Evolutionary conservation across 805 yeast species (phyloP), one percentile per base, ranked within the genome.

Genomic region (Candida xyloterini): DNA sequence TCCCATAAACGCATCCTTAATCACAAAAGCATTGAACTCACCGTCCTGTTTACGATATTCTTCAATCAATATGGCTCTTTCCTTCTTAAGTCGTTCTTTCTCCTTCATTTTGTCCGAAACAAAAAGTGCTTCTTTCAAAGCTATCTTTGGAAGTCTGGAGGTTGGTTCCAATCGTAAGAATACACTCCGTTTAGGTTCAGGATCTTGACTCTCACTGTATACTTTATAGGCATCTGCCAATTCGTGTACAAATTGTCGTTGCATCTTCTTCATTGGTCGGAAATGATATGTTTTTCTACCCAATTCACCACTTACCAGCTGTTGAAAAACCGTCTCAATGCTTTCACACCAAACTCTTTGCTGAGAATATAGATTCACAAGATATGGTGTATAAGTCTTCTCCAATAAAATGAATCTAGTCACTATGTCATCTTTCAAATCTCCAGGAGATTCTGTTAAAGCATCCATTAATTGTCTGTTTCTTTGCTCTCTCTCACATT

Each of bases 121-220:
- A 5, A 57, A 50, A 15, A 70, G 52, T 0, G 75, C 74, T 35
- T 74, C 74, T 21, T 63, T 63, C n/a, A 83, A 60, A 1, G 71
- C 65, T 30, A 70, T 50, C 9, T 55, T 50, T 0, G 88, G 86
- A 2, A 65, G 41, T 8, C 46, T 52, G 0, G 67, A 56, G 1
- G 40, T 47, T 10, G 50, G 42, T 6, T 57, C 54, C 31, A 68
- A 59, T 35, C 67, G 62, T n/a, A 88, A 69, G 47, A 75, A 79
- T 0, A 88, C 91, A 9, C 83, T 76, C 44, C 95, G 62, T 37
- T 76, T 69, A 0, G 96, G 96, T 48, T 87, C 96, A 2, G 75
- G 76, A 59, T 86, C 96, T 46, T 85, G 93, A 2, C 90, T 76
- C 52, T 84, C 89, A 0, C 83, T 68, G 50, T 74, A 79, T 10